Conservation (phyloP, 352 stramenopile genomes). For the Globisporangium orthogonon region DNA sequence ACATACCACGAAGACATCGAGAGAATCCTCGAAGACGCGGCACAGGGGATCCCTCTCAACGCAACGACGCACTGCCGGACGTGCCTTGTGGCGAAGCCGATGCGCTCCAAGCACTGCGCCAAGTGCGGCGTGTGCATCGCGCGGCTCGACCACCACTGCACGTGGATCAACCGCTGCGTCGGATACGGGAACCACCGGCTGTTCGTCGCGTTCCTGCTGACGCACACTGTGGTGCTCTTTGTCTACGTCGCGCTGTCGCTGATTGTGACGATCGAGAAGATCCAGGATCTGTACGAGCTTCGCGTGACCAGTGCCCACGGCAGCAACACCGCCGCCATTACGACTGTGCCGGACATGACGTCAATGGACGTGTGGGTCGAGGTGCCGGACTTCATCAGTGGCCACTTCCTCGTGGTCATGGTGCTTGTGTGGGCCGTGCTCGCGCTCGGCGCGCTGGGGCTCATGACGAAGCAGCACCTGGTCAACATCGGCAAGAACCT, state of each 20-base stretch:
- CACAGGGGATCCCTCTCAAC: constrained; percentile 30
- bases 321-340: constrained; percentile 6
- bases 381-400: constrained; percentile 39
- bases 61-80: constrained; percentile 55
- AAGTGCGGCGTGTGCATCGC: constrained; percentile 74
- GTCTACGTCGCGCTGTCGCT: constrained; percentile 40
- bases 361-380: constrained; percentile 55
- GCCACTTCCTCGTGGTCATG: constrained; percentile 52
- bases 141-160: constrained; percentile 85
- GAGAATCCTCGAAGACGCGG: constrained; percentile 40
- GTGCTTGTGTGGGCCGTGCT: constrained; percentile 50
- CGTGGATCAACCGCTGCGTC: constrained; percentile 84
- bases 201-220: constrained; percentile 73
- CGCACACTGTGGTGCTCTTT: constrained; percentile 46
- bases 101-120: constrained; percentile 79
- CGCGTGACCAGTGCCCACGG: constrained; percentile 16
- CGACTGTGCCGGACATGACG: constrained; percentile 18
- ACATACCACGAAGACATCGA: constrained; percentile 50
- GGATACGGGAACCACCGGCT: constrained; percentile 73
- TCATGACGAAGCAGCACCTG: constrained; percentile 67
- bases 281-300: constrained; percentile 24
- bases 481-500: constrained; percentile 61
- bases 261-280: constrained; percentile 32
- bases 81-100: constrained; percentile 60
- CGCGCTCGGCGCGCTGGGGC: constrained; percentile 36